These are phyloP conservation scores for Leishmania martiniquensis DNA, from an alignment of 208 protist species.

Conservation along the genomic window DNA sequence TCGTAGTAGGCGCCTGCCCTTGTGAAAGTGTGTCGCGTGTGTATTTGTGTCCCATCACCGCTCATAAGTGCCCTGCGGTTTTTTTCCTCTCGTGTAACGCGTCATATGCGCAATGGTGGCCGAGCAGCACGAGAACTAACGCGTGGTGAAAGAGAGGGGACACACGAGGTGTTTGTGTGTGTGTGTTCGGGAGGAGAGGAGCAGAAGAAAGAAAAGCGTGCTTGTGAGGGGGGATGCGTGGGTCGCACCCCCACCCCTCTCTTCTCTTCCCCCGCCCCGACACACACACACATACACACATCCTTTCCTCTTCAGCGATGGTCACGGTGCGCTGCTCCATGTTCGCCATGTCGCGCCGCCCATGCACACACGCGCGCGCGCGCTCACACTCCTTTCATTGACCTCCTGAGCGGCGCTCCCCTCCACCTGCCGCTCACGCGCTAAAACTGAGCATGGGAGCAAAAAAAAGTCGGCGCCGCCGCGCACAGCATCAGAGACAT, in stretches of 20 bases:
- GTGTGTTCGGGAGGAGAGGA: not conserved
- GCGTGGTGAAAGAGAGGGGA: not conserved
- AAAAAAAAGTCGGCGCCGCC: not conserved
- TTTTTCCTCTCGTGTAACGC: not conserved
- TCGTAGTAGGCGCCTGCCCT: slow-evolving; percentile 28
- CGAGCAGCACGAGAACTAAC: not conserved
- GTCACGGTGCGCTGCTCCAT: not conserved
- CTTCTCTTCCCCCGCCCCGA: no score
- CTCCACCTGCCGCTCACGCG: not conserved
- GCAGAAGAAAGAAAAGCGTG: not conserved
- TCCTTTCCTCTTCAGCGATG: not conserved
- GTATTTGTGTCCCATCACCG: not conserved
- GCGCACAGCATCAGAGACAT: not conserved
- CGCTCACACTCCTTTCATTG: no score
- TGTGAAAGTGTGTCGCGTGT: not conserved
- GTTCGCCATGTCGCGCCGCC: not conserved
- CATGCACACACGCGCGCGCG: not conserved
- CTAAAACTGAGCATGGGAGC: not conserved
- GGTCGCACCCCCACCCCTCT: not conserved
- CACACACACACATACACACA: no score
- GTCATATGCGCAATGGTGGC: not conserved
- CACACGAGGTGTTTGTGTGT: not conserved
- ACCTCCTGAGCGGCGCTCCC: no score
- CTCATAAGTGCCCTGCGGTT: not conserved
- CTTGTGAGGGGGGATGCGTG: not conserved